Evolutionary conservation across 2,329 filamentous ascomycete species (phyloP).

Genomic region (Neofusicoccum parvum): DNA sequence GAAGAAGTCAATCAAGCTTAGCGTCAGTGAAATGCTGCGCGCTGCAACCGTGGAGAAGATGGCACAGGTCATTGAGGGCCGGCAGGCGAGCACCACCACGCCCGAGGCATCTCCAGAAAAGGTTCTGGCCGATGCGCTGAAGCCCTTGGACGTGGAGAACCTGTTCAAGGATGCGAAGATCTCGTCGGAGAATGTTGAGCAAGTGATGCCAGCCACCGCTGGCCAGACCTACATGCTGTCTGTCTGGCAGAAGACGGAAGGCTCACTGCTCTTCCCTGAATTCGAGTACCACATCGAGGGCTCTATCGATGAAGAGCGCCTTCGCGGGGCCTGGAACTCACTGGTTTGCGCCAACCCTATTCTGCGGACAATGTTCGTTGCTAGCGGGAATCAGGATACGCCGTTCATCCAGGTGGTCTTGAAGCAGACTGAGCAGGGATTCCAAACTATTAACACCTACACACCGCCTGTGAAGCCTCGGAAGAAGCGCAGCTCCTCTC

Average conservation of each 20-base stretch:
- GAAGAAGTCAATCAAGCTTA: constrained; percentile 62
- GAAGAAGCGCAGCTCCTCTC: constrained; percentile 1
- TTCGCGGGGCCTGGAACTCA: constrained; percentile 63
- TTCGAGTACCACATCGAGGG: constrained; percentile 64
- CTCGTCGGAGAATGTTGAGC: constrained; percentile 51
- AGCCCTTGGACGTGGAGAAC: constrained; percentile 38
- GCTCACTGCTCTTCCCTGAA: constrained; percentile 70
- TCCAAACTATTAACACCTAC: constrained; percentile 25
- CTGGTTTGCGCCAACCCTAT: constrained; percentile 62
- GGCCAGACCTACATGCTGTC: constrained; percentile 82
- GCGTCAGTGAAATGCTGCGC: constrained; percentile 71
- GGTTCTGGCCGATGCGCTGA: constrained; percentile 31
- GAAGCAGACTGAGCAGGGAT: constrained; percentile 38
- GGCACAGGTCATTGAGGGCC: constrained; percentile 44
- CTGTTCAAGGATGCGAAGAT: constrained; percentile 50
- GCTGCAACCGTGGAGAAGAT: constrained; percentile 68
- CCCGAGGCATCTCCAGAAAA: not conserved
- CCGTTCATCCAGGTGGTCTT: constrained; percentile 68
- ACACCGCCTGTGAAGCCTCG: not conserved
- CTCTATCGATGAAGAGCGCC: constrained; percentile 36
- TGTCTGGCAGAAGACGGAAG: constrained; percentile 69
- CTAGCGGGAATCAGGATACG: constrained; percentile 48
- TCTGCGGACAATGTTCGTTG: constrained; percentile 68
- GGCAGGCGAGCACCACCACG: not conserved
- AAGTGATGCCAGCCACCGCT: constrained; percentile 68